phyloP scores from a whole-genome alignment of 108 stramenopile species.

The Nitzschia sp. region DNA sequence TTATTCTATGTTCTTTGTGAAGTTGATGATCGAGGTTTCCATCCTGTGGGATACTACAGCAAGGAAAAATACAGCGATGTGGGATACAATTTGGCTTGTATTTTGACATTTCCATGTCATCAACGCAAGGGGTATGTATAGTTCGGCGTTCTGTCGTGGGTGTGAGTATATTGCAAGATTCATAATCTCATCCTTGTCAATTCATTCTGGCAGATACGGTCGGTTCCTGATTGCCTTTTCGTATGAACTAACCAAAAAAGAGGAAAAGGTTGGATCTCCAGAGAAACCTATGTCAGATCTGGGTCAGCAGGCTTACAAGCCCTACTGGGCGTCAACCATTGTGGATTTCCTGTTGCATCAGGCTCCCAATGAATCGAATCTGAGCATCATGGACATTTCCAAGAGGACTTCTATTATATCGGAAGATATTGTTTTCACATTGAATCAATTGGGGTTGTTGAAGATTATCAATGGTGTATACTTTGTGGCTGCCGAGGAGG shows the following conservation, averaged over 20 bases:
- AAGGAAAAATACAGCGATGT: conserved; percentile 99
- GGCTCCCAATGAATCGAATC: conserved; percentile 50
- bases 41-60: conserved; percentile 97
- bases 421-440: conserved; percentile 93
- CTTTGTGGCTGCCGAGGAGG: conserved; percentile 84
- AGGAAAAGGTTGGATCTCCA: conserved; percentile 95
- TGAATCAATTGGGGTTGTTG: conserved; percentile 89
- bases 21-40: conserved; percentile 86
- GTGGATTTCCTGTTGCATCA: conserved; percentile 81
- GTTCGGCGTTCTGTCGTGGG: neutral
- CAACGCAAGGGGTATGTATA: conserved; percentile 90
- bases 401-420: conserved; percentile 95
- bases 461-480: conserved; percentile 91
- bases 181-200: neutral
- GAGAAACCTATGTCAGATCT: conserved; percentile 99
- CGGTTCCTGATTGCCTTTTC: conserved; percentile 97
- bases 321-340: conserved; percentile 90
- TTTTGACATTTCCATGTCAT: conserved; percentile 97
- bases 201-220: conserved; percentile 60
- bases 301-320: conserved; percentile 94
- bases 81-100: conserved; percentile 99
- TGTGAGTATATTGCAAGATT: no score
- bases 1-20: conserved; percentile 97
- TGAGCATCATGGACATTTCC: conserved; percentile 90
- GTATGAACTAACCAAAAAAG: conserved; percentile 96